Conservation (phyloP, 176 grass and related monocot species). For the Saccharum officinarum region DNA sequence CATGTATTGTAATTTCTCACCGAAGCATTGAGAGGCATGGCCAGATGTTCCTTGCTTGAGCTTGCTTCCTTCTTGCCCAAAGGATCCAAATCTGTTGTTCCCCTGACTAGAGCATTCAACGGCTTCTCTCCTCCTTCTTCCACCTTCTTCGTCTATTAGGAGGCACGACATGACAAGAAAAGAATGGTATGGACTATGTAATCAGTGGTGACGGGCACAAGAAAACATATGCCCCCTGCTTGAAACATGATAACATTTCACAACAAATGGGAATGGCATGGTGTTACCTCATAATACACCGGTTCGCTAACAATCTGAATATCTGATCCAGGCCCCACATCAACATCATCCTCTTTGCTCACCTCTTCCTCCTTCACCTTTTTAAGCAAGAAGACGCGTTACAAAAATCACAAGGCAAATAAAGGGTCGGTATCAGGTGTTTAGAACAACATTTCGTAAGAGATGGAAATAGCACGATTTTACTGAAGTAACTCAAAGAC, state of each 20-base stretch:
- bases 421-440: background rate
- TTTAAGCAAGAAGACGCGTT: background rate
- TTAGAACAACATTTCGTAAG: background rate
- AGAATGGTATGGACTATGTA: background rate
- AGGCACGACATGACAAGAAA: background rate
- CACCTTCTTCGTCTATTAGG: background rate
- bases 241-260: background rate
- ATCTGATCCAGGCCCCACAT: background rate
- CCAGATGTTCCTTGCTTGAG: background rate
- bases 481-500: background rate
- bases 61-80: background rate
- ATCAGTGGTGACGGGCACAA: background rate
- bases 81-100: background rate
- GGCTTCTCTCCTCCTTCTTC: background rate
- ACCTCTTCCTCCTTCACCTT: background rate
- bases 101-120: background rate
- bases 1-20: conserved; percentile 6
- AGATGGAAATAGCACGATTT: background rate
- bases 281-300: conserved; percentile 10
- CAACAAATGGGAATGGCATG: background rate
- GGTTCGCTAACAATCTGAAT: background rate
- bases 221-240: background rate
- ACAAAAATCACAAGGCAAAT: background rate
- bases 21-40: background rate
- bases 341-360: background rate